A percentile compares a stretch with the other conserved stretches of the same genome.
These are phyloP conservation scores for Pistacia vera DNA, from an alignment of 345 rosid genomes.

Conservation along the genomic window DNA sequence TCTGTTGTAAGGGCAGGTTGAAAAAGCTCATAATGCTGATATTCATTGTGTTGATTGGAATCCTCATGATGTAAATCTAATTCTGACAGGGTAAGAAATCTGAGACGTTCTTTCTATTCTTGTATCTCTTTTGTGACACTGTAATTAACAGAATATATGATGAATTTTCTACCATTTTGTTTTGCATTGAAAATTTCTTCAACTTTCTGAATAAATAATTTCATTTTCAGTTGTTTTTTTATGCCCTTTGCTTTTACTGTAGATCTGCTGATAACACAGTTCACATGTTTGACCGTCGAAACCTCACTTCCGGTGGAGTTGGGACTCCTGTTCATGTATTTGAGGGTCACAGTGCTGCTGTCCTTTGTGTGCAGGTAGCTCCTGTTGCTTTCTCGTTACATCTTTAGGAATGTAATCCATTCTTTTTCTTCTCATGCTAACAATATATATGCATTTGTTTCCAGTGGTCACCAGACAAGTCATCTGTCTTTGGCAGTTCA, in stretches of 20 bases:
- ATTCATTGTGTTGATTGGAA: constrained; percentile 84
- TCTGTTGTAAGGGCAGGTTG: constrained; percentile 45
- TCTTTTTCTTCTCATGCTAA: neutral
- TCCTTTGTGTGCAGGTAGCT: constrained; percentile 86
- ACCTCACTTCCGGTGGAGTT: constrained; percentile 54
- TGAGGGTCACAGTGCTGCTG: constrained; percentile 82
- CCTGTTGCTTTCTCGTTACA: neutral
- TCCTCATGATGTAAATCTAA: constrained; percentile 59
- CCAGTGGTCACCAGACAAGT: constrained; percentile 91
- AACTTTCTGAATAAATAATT: neutral
- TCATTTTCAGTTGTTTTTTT: neutral
- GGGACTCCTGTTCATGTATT: constrained; percentile 73
- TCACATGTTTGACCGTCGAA: constrained; percentile 60
- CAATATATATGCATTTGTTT: constrained; percentile 12
- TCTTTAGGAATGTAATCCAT: neutral
- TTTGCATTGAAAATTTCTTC: neutral
- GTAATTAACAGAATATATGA: neutral
- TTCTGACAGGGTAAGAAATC: constrained; percentile 57
- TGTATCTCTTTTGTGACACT: neutral
- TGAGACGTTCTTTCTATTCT: neutral
- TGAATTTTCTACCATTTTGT: neutral
- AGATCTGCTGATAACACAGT: constrained; percentile 55
- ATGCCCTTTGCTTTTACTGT: constrained; percentile 5
- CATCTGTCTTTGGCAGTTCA: constrained; percentile 93
- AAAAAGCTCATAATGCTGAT: constrained; percentile 70